These are phyloP conservation scores for Begonia fuchsioides DNA, from an alignment of 306 rosid species.

Conservation along the genomic window DNA sequence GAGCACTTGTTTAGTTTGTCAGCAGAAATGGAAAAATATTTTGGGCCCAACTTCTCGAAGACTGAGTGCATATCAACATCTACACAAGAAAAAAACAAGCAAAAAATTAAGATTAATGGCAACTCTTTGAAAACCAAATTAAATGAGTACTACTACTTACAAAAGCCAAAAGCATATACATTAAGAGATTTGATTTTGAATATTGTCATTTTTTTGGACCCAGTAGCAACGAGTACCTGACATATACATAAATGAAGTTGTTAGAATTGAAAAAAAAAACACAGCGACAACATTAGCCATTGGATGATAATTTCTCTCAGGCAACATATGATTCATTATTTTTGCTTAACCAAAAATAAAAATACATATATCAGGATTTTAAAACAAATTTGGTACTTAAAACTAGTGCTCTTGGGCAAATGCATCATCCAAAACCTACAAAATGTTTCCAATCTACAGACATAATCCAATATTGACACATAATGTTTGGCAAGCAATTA, in stretches of 20 bases:
- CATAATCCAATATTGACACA: too few relatives aligned
- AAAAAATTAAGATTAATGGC: slow-evolving; percentile 15
- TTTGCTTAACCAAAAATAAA: too few relatives aligned
- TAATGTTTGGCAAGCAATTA: not conserved
- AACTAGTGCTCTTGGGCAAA: too few relatives aligned
- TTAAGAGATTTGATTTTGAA: slow-evolving; percentile 70
- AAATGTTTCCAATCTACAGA: too few relatives aligned
- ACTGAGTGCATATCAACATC: slow-evolving; percentile 4
- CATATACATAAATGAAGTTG: too few relatives aligned
- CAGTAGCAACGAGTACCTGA: slow-evolving; percentile 94
- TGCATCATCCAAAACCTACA: too few relatives aligned
- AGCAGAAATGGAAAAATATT: slow-evolving; percentile 50
- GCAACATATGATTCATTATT: too few relatives aligned
- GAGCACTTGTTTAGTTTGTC: slow-evolving; percentile 40
- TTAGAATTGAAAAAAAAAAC: too few relatives aligned
- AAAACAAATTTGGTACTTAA: too few relatives aligned
- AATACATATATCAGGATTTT: too few relatives aligned
- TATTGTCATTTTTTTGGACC: slow-evolving; percentile 68
- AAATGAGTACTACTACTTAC: slow-evolving; percentile 34
- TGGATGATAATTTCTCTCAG: too few relatives aligned
- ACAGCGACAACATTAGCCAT: too few relatives aligned
- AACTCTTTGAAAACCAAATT: slow-evolving; percentile 1
- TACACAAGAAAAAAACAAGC: slow-evolving; percentile 1
- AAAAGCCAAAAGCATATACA: slow-evolving; percentile 91
- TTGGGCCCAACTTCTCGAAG: slow-evolving; percentile 56